Evolutionary conservation across 129 eudicot species (phyloP).

Genomic region (Saposhnikovia divaricata): DNA sequence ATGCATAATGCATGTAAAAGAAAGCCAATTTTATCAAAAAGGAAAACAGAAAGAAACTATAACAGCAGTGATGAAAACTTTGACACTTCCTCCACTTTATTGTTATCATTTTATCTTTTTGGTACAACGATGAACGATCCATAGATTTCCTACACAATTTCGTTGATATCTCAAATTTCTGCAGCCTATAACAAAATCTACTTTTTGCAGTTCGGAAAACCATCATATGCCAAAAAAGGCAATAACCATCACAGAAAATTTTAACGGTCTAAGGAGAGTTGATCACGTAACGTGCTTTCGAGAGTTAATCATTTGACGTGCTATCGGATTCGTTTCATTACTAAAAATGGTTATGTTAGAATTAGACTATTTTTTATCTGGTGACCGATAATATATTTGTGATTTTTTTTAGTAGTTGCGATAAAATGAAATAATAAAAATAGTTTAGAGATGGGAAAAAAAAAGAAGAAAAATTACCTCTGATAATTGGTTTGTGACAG

Average conservation of each 20-base stretch:
- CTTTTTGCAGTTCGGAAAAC: neutral
- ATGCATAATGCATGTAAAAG: neutral
- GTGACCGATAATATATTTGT: no score
- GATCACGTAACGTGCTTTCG: no score
- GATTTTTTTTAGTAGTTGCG: neutral
- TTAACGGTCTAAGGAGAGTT: neutral
- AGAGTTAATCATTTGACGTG: neutral
- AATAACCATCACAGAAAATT: neutral
- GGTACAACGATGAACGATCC: neutral
- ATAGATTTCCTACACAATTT: neutral
- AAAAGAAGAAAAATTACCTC: conserved; percentile 36
- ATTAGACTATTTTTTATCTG: no score
- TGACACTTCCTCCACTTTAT: neutral
- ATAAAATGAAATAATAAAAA: neutral
- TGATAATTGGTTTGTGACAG: conserved; percentile 39
- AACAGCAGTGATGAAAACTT: neutral
- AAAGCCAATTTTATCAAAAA: neutral
- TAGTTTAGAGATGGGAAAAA: neutral
- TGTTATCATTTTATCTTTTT: neutral
- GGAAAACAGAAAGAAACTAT: neutral
- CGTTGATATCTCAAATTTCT: neutral
- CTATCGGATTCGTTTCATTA: neutral
- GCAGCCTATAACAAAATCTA: neutral
- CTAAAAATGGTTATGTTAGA: no score
- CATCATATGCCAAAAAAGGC: neutral